Percentiles rank a stretch among this genome's conserved stretches.
Evolutionary conservation across 2,329 filamentous ascomycete genomes (phyloP).

Genomic region (Alternaria panax): DNA sequence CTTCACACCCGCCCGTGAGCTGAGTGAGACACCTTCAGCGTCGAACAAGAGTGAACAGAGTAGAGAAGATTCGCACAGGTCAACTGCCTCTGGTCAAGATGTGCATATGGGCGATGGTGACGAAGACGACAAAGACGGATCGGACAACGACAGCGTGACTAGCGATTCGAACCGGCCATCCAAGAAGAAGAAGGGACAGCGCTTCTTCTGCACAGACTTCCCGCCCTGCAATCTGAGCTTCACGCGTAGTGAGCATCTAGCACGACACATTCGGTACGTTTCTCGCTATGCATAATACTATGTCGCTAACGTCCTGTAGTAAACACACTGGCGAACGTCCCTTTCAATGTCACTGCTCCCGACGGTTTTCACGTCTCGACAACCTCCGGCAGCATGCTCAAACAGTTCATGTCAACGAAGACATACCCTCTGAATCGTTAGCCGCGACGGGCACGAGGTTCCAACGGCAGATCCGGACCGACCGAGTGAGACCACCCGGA

Average conservation of each 20-base stretch:
- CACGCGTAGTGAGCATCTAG: slow-evolving; percentile 92
- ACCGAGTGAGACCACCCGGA: slow-evolving; percentile 77
- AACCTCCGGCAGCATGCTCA: slow-evolving; percentile 97
- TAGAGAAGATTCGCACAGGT: slow-evolving; percentile 67
- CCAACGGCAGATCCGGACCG: slow-evolving; percentile 88
- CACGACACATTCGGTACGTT: slow-evolving; percentile 85
- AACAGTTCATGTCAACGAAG: slow-evolving; percentile 96
- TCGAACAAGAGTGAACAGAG: slow-evolving; percentile 52
- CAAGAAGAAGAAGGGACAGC: slow-evolving; percentile 96
- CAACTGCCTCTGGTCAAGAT: slow-evolving; percentile 71
- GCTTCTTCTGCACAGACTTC: slow-evolving; percentile 95
- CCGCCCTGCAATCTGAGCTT: slow-evolving; percentile 95
- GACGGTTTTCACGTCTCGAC: slow-evolving; percentile 91
- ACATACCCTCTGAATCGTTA: slow-evolving; percentile 91
- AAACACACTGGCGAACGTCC: slow-evolving; percentile 98
- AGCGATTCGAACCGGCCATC: slow-evolving; percentile 73
- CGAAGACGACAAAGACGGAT: slow-evolving; percentile 63
- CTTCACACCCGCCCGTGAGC: slow-evolving; percentile 56
- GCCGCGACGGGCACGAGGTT: slow-evolving; percentile 92
- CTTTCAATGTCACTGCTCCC: slow-evolving; percentile 93
- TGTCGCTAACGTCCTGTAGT: slow-evolving; percentile 57
- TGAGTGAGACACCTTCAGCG: slow-evolving; percentile 48
- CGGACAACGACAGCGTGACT: slow-evolving; percentile 59
- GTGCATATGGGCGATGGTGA: slow-evolving; percentile 80
- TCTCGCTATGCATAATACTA: neutral